Conservation (phyloP, 768 basidiomycete species). For the Clitopilus passeckerianus region DNA sequence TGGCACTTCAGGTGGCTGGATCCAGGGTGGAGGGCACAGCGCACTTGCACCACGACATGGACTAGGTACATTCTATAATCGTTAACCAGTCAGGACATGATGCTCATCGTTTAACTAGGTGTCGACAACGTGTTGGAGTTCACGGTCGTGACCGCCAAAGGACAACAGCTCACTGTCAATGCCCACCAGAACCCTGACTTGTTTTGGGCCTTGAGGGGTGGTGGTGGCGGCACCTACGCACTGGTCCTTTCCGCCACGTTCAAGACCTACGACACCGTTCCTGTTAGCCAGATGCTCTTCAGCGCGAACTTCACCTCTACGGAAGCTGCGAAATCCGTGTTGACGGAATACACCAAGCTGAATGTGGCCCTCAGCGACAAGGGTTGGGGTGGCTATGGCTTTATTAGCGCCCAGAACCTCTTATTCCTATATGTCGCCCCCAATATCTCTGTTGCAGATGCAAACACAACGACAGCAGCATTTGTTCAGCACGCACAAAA, state of each 20-base stretch:
- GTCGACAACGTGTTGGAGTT: slow-evolving; percentile 46
- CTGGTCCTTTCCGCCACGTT: slow-evolving; percentile 44
- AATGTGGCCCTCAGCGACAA: slow-evolving; percentile 16
- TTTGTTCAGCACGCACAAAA: slow-evolving; percentile 19
- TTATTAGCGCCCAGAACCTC: slow-evolving; percentile 14
- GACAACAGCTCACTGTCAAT: slow-evolving; percentile 34
- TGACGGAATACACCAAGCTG: slow-evolving; percentile 3
- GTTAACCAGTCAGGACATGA: not conserved
- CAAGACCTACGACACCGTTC: slow-evolving; percentile 30
- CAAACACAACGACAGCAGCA: slow-evolving; percentile 25
- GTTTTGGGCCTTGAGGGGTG: slow-evolving; percentile 50
- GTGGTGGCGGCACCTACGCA: slow-evolving; percentile 45
- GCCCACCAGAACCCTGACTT: slow-evolving; percentile 34
- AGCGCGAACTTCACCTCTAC: slow-evolving; percentile 25
- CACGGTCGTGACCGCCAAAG: slow-evolving; percentile 36
- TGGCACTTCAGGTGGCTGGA: slow-evolving; percentile 45
- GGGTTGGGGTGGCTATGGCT: slow-evolving; percentile 37
- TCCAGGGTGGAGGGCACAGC: slow-evolving; percentile 43
- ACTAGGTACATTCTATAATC: slow-evolving; percentile 23
- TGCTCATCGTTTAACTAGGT: slow-evolving; percentile 16
- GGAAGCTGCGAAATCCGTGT: slow-evolving; percentile 17
- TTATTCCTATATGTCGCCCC: slow-evolving; percentile 21
- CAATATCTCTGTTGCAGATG: slow-evolving; percentile 28
- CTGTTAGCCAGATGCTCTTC: slow-evolving; percentile 22
- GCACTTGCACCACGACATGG: slow-evolving; percentile 32